These are phyloP conservation scores for Pestalotiopsis fici DNA, from an alignment of 2,329 filamentous ascomycete species.

Conservation along the genomic window DNA sequence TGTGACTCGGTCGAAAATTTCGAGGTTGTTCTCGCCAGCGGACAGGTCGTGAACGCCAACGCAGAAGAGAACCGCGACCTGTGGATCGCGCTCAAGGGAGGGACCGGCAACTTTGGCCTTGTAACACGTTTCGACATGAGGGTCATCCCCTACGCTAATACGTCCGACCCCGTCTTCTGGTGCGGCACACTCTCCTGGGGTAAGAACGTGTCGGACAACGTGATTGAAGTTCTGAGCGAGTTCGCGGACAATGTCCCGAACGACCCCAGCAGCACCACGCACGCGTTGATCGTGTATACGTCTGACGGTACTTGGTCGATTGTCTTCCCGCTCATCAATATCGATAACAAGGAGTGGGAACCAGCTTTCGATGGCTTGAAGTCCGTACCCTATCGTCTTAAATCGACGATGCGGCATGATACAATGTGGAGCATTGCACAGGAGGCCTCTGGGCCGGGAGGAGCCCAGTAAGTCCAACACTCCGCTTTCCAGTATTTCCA, in stretches of 20 bases:
- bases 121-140: constrained; percentile 30
- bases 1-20: constrained; percentile 44
- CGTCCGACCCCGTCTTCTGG: not conserved
- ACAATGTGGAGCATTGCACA: constrained; percentile 4
- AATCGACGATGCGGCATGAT: constrained; percentile 11
- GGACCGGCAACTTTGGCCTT: constrained; percentile 44
- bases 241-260: constrained; percentile 12
- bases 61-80: constrained; percentile 37
- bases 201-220: not conserved
- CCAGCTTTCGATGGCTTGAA: constrained; percentile 14
- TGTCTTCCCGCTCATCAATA: not conserved
- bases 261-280: not conserved
- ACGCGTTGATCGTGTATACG: not conserved
- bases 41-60: constrained; percentile 39
- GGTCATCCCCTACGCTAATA: constrained; percentile 6
- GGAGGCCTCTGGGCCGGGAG: constrained; percentile 3
- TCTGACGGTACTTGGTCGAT: not conserved
- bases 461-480: not conserved
- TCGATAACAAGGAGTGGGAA: constrained; percentile 1
- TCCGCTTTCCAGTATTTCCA: not conserved
- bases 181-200: not conserved
- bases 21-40: constrained; percentile 42
- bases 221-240: constrained; percentile 15
- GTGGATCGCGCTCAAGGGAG: constrained; percentile 44
- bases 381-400: constrained; percentile 1